Evolutionary conservation across 176 grass and related monocot species (phyloP), one percentile per base, ranked within the genome.

Genomic region (Otatea glauca): DNA sequence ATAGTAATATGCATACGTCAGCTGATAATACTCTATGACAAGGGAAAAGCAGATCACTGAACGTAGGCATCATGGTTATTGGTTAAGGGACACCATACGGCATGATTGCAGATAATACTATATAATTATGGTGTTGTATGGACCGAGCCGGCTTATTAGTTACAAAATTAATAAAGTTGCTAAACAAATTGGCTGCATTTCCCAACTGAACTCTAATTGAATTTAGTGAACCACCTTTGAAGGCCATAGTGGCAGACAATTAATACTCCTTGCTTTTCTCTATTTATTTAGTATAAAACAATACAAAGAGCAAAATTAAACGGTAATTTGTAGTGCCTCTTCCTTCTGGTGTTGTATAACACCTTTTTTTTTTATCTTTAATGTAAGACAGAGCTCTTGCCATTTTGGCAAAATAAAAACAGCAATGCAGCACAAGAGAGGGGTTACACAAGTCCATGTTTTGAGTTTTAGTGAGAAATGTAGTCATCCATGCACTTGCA

Each of bases 201-300:
- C 43, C 32, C 43, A 49, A 74, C 25, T 20, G 60, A 87, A 75
- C 49, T 69, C n/a, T 68, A 64, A 29, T 79, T 27, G 41, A 74
- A 83, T 79, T 79, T 48, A 83, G 73, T 35, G 66, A 90, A 66
- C 66, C 45, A 56, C 64, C 83, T 55, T 72, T 84, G 73, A 65
- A 49, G 59, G 17, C 72, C 15, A 64, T 61, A 82, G 79, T 88
- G 84, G 84, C 84, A 67, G 73, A 41, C 79, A 74, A n/a, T n/a
- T n/a, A n/a, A 65, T 20, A 51, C 38, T 50, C 58, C 29, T 29
- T 29, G 47, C 20, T 82, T 86, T 38, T 45, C 23, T 54, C 37
- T 70, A 27, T 38, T 45, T 44, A 42, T 80, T 16, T 9, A 37
- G 39, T 66, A 67, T 65, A 51, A 42, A 54, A 21, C 21, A 43